phyloP scores from a whole-genome alignment of 495 filamentous ascomycete genomes.

The Achaetomiella virescens region DNA sequence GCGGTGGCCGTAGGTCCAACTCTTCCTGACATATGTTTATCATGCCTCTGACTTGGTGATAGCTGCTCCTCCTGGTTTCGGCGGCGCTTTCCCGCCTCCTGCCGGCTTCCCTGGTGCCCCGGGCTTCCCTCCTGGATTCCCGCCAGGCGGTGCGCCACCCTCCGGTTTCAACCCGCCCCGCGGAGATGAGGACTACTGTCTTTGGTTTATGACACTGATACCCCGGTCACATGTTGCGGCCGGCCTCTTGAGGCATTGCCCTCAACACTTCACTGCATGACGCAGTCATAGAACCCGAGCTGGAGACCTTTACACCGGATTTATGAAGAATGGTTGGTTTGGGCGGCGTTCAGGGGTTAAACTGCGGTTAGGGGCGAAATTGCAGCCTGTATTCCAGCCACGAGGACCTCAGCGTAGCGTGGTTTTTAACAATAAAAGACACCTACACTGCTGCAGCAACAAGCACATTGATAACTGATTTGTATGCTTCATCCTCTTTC shows the following conservation, averaged over 20 bases:
- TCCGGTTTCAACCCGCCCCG: slow-evolving; percentile 64
- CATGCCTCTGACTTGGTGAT: slow-evolving; percentile 3
- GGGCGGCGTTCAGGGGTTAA: slow-evolving; percentile 29
- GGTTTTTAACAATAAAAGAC: slow-evolving; percentile 4
- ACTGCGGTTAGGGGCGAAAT: slow-evolving; percentile 6
- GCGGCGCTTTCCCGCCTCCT: slow-evolving; percentile 41
- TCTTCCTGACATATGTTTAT: neutral
- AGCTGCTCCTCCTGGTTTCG: slow-evolving; percentile 62
- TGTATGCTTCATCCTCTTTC: too few species aligned
- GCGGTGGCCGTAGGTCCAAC: slow-evolving; percentile 61
- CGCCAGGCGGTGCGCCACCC: slow-evolving; percentile 44
- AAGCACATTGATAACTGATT: too few species aligned
- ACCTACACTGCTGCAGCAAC: neutral
- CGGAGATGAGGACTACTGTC: slow-evolving; percentile 50
- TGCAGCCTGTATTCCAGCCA: slow-evolving; percentile 9
- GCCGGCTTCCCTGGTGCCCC: slow-evolving; percentile 47
- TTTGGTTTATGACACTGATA: slow-evolving; percentile 20
- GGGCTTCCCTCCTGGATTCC: slow-evolving; percentile 46
- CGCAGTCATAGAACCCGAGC: neutral
- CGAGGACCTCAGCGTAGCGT: neutral
- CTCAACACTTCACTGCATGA: slow-evolving; percentile 5
- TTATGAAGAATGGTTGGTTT: slow-evolving; percentile 20
- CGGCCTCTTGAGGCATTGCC: neutral
- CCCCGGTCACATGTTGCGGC: slow-evolving; percentile 7
- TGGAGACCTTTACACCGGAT: slow-evolving; percentile 15